Percentiles rank a stretch among this genome's conserved stretches.
Conservation (phyloP, 1,139 yeast genomes). For the Yamadazyma spencermartinsiae region DNA sequence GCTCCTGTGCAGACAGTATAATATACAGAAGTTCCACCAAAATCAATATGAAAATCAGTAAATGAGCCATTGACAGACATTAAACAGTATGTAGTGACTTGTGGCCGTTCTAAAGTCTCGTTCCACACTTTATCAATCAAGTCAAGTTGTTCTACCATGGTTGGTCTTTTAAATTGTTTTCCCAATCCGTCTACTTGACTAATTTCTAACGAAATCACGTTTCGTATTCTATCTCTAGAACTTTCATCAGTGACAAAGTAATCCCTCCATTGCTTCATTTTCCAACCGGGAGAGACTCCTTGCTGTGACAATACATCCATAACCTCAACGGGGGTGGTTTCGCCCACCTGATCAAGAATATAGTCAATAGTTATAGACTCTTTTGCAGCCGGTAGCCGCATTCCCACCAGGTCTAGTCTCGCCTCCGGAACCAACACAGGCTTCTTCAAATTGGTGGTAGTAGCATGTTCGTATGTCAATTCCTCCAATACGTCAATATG, state of each 20-base stretch:
- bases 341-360: slow-evolving; percentile 63
- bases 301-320: slow-evolving; percentile 90
- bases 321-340: slow-evolving; percentile 67
- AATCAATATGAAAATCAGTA: slow-evolving; percentile 90
- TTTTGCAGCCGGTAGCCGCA: slow-evolving; percentile 36
- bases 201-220: slow-evolving; percentile 81
- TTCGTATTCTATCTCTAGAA: slow-evolving; percentile 65
- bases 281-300: slow-evolving; percentile 63
- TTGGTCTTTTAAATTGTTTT: slow-evolving; percentile 57
- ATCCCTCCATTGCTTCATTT: slow-evolving; percentile 70
- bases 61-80: slow-evolving; percentile 83
- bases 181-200: slow-evolving; percentile 57
- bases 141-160: slow-evolving; percentile 65
- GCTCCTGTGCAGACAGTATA: slow-evolving; percentile 75
- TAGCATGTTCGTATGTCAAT: slow-evolving; percentile 40
- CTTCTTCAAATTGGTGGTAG: slow-evolving; percentile 20
- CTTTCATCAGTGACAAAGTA: slow-evolving; percentile 53
- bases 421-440: slow-evolving; percentile 34
- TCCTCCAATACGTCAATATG: slow-evolving; percentile 22
- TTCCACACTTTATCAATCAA: slow-evolving; percentile 70
- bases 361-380: slow-evolving; percentile 52
- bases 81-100: slow-evolving; percentile 79
- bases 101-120: slow-evolving; percentile 45
- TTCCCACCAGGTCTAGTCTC: slow-evolving; percentile 25
- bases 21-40: slow-evolving; percentile 91